Base-by-base conservation (phyloP, 1,139 yeast species). In the Blastobotrys capitulatus region DNA sequence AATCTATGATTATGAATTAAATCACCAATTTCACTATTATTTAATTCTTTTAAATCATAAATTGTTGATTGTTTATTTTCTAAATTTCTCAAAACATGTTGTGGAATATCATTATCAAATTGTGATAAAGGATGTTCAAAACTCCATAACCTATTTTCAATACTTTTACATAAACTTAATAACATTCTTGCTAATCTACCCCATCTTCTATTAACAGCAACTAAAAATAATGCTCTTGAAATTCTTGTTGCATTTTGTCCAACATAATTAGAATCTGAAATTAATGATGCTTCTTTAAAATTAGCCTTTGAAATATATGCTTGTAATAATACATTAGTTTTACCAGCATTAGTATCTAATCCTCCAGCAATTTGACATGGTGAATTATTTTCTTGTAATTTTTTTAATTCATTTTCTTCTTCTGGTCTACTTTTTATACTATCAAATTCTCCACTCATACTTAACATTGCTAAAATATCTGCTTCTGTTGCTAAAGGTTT, bases 161-260 rank as follows among this genome's bases (percentile, higher is more conserved):
- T 80, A 6, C 96, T 82, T 60, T 89, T 88, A 65, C 97, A 92
- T 27, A 90, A 74, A 19, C 86, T 77, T 37, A 90, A 70, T 78
- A 89, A 77, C 29, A 85, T 78, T 53, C 80, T 79, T 57, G 92
- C 78, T 57, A 89, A 81, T 9, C 72, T 67, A 2, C 97, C 97
- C 97, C 97, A 92, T 55, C 94, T 74, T 57, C 97, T 75, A 61
- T 87, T 86, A 42, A 90, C 73, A 37, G 96, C 94, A 55, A 94
- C 80, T 52, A 90, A 70, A 59, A 94, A 89, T 45, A 94, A 71
- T 0, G 98, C 97, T 25, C 98, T 77, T 59, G 95, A 80, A 34
- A 94, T 92, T 72, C 99, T 81, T 0, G 92, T 89, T 1, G 97
- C 78, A 60, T 94, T 94, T 62, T 94, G 98, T 1, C 97, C 97